Percentiles rank a stretch among this genome's conserved stretches.
Evolutionary conservation across 2,329 filamentous ascomycete genomes (phyloP).

Genomic region (Massarina eburnea): DNA sequence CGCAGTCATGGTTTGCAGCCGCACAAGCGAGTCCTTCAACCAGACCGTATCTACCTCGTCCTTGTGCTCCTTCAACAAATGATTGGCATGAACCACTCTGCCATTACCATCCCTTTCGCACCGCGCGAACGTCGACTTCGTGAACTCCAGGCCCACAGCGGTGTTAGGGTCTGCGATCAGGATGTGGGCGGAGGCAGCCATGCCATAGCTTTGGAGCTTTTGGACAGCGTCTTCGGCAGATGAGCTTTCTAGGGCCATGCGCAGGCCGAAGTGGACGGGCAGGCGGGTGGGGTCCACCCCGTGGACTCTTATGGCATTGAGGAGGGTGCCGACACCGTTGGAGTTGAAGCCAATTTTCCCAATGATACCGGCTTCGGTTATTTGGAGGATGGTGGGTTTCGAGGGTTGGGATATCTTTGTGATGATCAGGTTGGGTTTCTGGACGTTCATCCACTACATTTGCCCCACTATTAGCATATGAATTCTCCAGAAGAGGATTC

Average conservation of each 20-base stretch:
- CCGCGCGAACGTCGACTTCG: slow-evolving; percentile 38
- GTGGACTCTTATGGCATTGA: slow-evolving; percentile 63
- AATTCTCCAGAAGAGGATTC: neutral
- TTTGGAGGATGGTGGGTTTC: slow-evolving; percentile 55
- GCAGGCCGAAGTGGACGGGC: slow-evolving; percentile 64
- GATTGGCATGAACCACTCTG: slow-evolving; percentile 49
- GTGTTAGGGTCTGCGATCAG: slow-evolving; percentile 53
- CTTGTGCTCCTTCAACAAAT: slow-evolving; percentile 44
- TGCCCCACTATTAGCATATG: neutral
- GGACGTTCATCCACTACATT: slow-evolving; percentile 52
- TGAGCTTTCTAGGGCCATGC: slow-evolving; percentile 56
- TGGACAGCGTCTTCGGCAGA: slow-evolving; percentile 52
- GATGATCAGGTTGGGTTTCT: slow-evolving; percentile 54
- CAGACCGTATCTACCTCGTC: slow-evolving; percentile 46
- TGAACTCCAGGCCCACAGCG: slow-evolving; percentile 54
- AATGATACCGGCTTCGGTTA: slow-evolving; percentile 63
- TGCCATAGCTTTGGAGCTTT: slow-evolving; percentile 48
- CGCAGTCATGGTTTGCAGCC: slow-evolving; percentile 43
- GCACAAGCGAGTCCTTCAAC: slow-evolving; percentile 44
- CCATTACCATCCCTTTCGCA: slow-evolving; percentile 34
- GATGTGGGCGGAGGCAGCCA: slow-evolving; percentile 58
- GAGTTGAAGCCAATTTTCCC: slow-evolving; percentile 68
- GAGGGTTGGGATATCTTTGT: slow-evolving; percentile 48
- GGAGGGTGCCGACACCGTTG: slow-evolving; percentile 58
- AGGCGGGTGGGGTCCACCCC: slow-evolving; percentile 56